Percentiles rank a stretch among this genome's conserved stretches.
phyloP scores from a whole-genome alignment of 441 rosid genomes.

The Erodium moschatum region DNA sequence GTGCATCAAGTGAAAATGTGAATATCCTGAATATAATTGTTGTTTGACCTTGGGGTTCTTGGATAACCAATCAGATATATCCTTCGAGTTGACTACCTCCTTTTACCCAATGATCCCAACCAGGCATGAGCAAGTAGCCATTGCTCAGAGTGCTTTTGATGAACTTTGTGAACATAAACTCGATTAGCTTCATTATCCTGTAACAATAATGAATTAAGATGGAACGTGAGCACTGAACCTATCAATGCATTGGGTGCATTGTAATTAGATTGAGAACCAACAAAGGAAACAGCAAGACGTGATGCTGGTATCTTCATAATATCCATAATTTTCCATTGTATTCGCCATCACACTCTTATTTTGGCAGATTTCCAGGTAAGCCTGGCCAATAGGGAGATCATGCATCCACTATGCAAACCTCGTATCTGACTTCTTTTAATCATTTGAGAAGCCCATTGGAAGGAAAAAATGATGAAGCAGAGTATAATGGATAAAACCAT shows the following conservation, averaged over 20 bases:
- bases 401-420: not conserved
- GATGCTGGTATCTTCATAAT: no score
- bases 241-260: not conserved
- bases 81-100: not conserved
- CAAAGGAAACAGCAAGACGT: not conserved
- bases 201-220: not conserved
- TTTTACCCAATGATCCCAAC: constrained; percentile 6
- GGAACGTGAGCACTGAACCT: not conserved
- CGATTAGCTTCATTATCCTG: not conserved
- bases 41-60: constrained; percentile 5
- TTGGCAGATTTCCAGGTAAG: not conserved
- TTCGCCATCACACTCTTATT: no score
- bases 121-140: constrained; percentile 8
- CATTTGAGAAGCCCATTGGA: not conserved
- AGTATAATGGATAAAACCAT: not conserved
- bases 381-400: not conserved
- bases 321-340: no score
- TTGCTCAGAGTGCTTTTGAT: constrained; percentile 2
- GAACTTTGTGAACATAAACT: not conserved
- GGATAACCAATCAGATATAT: not conserved
- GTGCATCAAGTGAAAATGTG: constrained; percentile 1
- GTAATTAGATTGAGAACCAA: not conserved
- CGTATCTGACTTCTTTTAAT: not conserved
- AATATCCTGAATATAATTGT: not conserved
- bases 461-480: not conserved